phyloP scores from a whole-genome alignment of 345 rosid species.

The Aethionema arabicum region DNA sequence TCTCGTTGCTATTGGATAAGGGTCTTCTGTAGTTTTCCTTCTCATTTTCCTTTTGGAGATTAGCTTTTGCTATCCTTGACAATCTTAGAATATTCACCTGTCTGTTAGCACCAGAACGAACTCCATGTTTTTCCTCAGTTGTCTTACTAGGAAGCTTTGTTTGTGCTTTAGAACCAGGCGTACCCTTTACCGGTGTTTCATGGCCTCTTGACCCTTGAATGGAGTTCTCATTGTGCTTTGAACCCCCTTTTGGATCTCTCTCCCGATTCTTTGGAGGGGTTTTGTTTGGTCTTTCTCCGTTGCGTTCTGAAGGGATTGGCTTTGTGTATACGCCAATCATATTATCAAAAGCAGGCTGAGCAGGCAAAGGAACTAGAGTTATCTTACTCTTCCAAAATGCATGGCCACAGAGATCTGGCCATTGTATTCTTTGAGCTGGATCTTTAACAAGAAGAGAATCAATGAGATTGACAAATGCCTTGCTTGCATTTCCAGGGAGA shows the following conservation, averaged over 20 bases:
- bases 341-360: slow-evolving; percentile 81
- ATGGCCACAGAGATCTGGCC: slow-evolving; percentile 85
- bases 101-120: slow-evolving; percentile 55
- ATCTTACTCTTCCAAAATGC: slow-evolving; percentile 82
- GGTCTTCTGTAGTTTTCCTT: slow-evolving; percentile 96
- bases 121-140: slow-evolving; percentile 65
- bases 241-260: slow-evolving; percentile 63
- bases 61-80: slow-evolving; percentile 89
- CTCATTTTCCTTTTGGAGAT: slow-evolving; percentile 91
- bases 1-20: slow-evolving; percentile 64
- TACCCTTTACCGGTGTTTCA: slow-evolving; percentile 68
- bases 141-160: slow-evolving; percentile 55
- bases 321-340: slow-evolving; percentile 65
- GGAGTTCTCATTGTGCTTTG: slow-evolving; percentile 65
- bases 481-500: slow-evolving; percentile 85
- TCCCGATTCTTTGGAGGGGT: slow-evolving; percentile 74
- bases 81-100: slow-evolving; percentile 82
- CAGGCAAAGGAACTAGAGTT: slow-evolving; percentile 56
- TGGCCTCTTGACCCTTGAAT: slow-evolving; percentile 47
- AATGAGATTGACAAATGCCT: slow-evolving; percentile 69
- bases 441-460: slow-evolving; percentile 90
- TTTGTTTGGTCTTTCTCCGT: slow-evolving; percentile 71
- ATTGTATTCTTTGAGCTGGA: slow-evolving; percentile 88
- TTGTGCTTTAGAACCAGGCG: slow-evolving; percentile 54
- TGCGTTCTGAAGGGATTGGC: slow-evolving; percentile 78